A percentile compares a stretch with the other conserved stretches of the same genome.
Conservation (phyloP, 2,329 filamentous ascomycete species). For the Cordyceps cateniannulata region DNA sequence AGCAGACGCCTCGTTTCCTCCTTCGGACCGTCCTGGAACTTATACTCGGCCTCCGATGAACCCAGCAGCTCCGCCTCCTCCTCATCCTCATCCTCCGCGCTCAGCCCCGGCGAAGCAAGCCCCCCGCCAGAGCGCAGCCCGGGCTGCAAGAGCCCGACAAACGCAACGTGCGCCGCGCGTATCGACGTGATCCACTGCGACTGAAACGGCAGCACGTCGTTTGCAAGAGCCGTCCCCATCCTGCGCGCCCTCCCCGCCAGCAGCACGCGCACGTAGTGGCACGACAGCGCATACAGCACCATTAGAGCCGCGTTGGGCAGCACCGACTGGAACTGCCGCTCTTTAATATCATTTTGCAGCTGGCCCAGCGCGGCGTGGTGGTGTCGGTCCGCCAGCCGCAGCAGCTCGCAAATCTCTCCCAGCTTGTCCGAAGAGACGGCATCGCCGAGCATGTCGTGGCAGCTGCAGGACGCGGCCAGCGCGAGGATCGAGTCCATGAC, state of each 20-base stretch:
- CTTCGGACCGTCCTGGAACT: conserved; percentile 6
- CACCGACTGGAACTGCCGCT: conserved; percentile 27
- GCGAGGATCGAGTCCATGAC: conserved; percentile 37
- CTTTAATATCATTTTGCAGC: conserved; percentile 27
- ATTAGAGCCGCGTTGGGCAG: conserved; percentile 35
- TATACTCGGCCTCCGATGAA: not conserved
- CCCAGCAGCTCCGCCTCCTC: not conserved
- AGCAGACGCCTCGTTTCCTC: conserved; percentile 12
- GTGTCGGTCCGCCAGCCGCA: conserved; percentile 28
- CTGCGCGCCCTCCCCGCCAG: conserved; percentile 21
- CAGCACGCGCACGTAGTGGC: conserved; percentile 29
- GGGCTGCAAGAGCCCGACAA: conserved; percentile 23
- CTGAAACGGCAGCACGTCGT: conserved; percentile 25
- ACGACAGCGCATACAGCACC: conserved; percentile 34
- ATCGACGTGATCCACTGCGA: conserved; percentile 32
- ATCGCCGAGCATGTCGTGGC: conserved; percentile 25
- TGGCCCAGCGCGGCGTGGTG: conserved; percentile 32
- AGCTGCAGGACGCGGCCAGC: conserved; percentile 34
- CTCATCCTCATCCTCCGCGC: not conserved
- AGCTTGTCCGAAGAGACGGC: not conserved
- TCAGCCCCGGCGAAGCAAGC: not conserved
- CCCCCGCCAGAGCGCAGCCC: not conserved
- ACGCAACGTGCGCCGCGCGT: conserved; percentile 29
- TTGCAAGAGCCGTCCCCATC: conserved; percentile 14
- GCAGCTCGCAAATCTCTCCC: conserved; percentile 14